These are phyloP conservation scores for Whalleya microplaca DNA, from an alignment of 2,329 filamentous ascomycete genomes.

Conservation along the genomic window DNA sequence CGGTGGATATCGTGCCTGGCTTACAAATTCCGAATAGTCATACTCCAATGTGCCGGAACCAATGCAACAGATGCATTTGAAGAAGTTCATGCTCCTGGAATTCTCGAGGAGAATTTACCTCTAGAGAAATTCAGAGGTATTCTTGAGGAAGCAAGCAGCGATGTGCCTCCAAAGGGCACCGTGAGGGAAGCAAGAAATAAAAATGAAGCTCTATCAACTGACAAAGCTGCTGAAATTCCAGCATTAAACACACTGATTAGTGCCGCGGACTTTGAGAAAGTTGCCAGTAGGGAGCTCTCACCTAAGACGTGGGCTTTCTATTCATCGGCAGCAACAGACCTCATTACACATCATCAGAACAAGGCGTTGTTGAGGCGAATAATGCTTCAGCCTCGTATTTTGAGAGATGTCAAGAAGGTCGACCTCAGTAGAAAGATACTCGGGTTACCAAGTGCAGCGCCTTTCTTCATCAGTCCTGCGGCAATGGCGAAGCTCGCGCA, in stretches of 20 bases:
- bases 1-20: no score
- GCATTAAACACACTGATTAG: slow-evolving; percentile 44
- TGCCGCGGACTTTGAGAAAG: slow-evolving; percentile 52
- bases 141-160: slow-evolving; percentile 44
- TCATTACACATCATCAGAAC: slow-evolving; percentile 49
- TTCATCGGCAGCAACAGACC: slow-evolving; percentile 56
- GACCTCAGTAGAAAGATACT: slow-evolving; percentile 46
- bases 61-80: slow-evolving; percentile 59
- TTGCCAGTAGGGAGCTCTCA: slow-evolving; percentile 49
- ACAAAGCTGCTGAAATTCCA: slow-evolving; percentile 20
- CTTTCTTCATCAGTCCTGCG: slow-evolving; percentile 54
- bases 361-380: slow-evolving; percentile 47
- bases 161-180: slow-evolving; percentile 38
- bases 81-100: slow-evolving; percentile 49
- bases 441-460: slow-evolving; percentile 45
- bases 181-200: slow-evolving; percentile 16
- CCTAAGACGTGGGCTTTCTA: slow-evolving; percentile 60
- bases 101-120: slow-evolving; percentile 46
- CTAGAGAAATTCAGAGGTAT: slow-evolving; percentile 52
- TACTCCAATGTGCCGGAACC: slow-evolving; percentile 54
- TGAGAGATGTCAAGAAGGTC: slow-evolving; percentile 50
- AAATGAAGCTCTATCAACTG: slow-evolving; percentile 30
- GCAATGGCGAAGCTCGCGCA: slow-evolving; percentile 55
- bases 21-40: slow-evolving; percentile 33
- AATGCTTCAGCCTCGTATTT: slow-evolving; percentile 55